These are phyloP conservation scores for Cryphonectria carpinicola DNA, from an alignment of 2,329 filamentous ascomycete genomes.

Conservation along the genomic window DNA sequence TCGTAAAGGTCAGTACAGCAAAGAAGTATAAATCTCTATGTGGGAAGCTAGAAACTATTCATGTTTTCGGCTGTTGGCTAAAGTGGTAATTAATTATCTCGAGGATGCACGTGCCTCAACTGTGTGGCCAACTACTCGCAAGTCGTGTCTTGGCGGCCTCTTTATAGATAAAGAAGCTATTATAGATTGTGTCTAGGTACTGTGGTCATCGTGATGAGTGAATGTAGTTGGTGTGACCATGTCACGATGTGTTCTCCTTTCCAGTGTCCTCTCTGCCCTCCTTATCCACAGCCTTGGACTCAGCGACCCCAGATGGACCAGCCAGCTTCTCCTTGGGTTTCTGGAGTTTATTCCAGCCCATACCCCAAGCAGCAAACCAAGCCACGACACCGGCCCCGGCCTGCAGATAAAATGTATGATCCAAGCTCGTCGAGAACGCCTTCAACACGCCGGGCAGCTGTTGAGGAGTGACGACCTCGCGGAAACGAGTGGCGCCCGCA, in stretches of 20 bases:
- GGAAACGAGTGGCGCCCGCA: conserved; percentile 48
- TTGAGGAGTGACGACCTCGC: conserved; percentile 36
- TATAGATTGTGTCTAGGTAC: neutral
- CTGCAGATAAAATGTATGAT: conserved; percentile 35
- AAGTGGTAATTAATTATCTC: neutral
- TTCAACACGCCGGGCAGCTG: conserved; percentile 42
- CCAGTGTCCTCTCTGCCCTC: neutral
- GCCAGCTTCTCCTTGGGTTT: conserved; percentile 25
- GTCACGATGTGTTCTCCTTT: neutral
- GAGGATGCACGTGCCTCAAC: neutral
- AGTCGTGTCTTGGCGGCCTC: neutral
- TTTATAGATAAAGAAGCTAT: neutral
- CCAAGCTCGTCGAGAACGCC: conserved; percentile 46
- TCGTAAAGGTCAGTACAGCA: neutral
- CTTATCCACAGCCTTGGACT: neutral
- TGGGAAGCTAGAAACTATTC: no score
- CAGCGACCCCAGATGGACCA: neutral
- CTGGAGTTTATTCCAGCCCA: conserved; percentile 40
- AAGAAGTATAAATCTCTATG: no score
- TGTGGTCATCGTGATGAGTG: neutral
- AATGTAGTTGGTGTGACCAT: neutral
- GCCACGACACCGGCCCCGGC: conserved; percentile 5
- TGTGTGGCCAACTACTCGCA: neutral
- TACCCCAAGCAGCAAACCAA: conserved; percentile 16
- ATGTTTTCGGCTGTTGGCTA: neutral